Evolutionary conservation across 805 yeast genomes (phyloP), one percentile per base, ranked within the genome.

Genomic region (Nakazawaea pomicola): DNA sequence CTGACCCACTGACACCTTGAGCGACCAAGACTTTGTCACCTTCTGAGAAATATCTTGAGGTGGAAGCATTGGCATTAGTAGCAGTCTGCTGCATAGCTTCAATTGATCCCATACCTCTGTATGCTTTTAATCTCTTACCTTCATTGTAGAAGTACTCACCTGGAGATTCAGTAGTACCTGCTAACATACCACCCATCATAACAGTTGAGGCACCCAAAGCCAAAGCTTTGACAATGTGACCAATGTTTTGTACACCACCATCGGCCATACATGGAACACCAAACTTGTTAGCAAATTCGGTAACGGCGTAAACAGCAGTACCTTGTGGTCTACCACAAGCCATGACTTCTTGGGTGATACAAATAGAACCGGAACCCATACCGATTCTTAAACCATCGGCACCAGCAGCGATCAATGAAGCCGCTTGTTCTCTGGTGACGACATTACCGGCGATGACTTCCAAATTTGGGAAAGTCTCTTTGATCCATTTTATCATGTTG

Each of bases 321-420:
- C 98, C 99, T 74, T 93, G 99, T 47, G 99, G 99, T 77, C 99
- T 89, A 70, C 99, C 99, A 71, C 96, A 95, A 40, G 99, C 99
- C 99, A 93, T 93, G 46, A 93, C 99, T 72, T 93, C 99, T 73
- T 93, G 99, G 40, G 99, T 93, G 63, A 93, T 93, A 78, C 99
- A 93, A 64, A 95, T 95, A 48, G 97, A 88, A 58, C 99, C 99
- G 25, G 98, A 87, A 62, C 99, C 99, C 99, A 93, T 93, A 72
- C 99, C 99, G 54, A 93, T 91, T 78, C 98, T 88, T 58, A 93
- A 75, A 64, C 90, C 98, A 65, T 93, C 99, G 40, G 95, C 96
- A 68, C 99, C 99, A 40, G 95, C 96, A 56, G 76, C 83, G 57
- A 89, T 91, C 60, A 93, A 76, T 59, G 79, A 74, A 47, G 99